phyloP scores from a whole-genome alignment of 805 yeast genomes.

The Kluyveromyces siamensis region DNA sequence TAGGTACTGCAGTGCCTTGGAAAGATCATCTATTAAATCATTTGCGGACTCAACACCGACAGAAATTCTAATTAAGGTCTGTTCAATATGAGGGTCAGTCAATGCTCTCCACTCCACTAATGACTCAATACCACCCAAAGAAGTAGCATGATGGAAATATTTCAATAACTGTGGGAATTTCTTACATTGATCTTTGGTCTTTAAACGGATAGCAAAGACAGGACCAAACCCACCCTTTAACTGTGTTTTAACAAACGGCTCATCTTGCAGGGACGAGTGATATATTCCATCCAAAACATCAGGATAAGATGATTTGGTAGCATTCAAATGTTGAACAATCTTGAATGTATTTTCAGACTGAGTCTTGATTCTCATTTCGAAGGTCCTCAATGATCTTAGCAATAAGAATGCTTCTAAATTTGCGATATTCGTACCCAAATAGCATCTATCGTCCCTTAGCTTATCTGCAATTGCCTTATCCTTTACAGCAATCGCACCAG shows the following conservation, averaged over 20 bases:
- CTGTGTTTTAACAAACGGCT: slow-evolving; percentile 57
- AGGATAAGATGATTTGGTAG: slow-evolving; percentile 37
- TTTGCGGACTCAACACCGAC: slow-evolving; percentile 71
- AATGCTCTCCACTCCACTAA: slow-evolving; percentile 85
- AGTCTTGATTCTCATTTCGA: slow-evolving; percentile 55
- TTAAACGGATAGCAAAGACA: slow-evolving; percentile 58
- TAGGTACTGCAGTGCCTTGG: slow-evolving; percentile 38
- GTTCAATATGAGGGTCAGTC: slow-evolving; percentile 49
- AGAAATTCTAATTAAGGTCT: slow-evolving; percentile 61
- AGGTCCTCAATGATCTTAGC: slow-evolving; percentile 74
- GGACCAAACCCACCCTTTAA: slow-evolving; percentile 62
- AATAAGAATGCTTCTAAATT: slow-evolving; percentile 69
- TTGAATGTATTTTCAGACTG: slow-evolving; percentile 58
- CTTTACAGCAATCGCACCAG: slow-evolving; percentile 71
- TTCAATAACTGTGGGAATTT: slow-evolving; percentile 54
- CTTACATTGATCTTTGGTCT: slow-evolving; percentile 46
- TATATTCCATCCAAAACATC: slow-evolving; percentile 42
- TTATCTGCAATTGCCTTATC: slow-evolving; percentile 36
- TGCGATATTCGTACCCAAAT: slow-evolving; percentile 71
- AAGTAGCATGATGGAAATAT: slow-evolving; percentile 83
- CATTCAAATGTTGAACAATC: slow-evolving; percentile 50
- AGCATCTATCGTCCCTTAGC: slow-evolving; percentile 54
- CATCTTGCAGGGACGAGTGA: slow-evolving; percentile 75
- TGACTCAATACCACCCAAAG: slow-evolving; percentile 88
- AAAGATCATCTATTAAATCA: slow-evolving; percentile 69